Evolutionary conservation across 352 stramenopile species (phyloP).

Genomic region (Peronospora belbahrii): DNA sequence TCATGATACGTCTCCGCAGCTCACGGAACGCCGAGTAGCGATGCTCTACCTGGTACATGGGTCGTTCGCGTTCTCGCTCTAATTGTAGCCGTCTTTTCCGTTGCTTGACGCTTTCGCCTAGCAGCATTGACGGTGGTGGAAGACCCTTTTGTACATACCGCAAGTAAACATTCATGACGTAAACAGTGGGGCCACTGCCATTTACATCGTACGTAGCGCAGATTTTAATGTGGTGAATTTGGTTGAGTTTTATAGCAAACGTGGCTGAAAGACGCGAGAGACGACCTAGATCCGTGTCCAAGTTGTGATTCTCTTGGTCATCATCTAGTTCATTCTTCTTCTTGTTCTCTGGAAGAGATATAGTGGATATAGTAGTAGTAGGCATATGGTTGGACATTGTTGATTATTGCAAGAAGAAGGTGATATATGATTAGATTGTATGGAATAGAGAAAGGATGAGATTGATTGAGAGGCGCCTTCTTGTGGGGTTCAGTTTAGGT

Average conservation of each 20-base stretch:
- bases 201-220: conserved; percentile 24
- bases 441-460: no score
- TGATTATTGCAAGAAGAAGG: no score
- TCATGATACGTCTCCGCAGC: conserved; percentile 28
- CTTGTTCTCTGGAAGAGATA: background rate
- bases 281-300: background rate
- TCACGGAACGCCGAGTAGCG: conserved; percentile 48
- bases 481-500: no score
- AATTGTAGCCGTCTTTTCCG: conserved; percentile 13
- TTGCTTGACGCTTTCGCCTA: conserved; percentile 7
- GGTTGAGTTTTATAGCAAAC: conserved; percentile 47
- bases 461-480: no score
- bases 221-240: conserved; percentile 46
- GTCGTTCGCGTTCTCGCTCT: conserved; percentile 15
- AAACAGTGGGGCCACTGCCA: conserved; percentile 34
- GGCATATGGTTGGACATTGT: no score
- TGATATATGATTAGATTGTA: no score
- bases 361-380: no score
- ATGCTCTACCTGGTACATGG: conserved; percentile 40
- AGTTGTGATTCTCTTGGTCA: background rate
- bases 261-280: conserved; percentile 46
- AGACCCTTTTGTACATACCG: conserved; percentile 44
- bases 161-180: conserved; percentile 49
- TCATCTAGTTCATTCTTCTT: background rate
- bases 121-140: conserved; percentile 11